Percentiles rank a stretch among this genome's conserved stretches.
These are phyloP conservation scores for Kluyveromyces siamensis DNA, from an alignment of 805 yeast genomes.

Conservation along the genomic window DNA sequence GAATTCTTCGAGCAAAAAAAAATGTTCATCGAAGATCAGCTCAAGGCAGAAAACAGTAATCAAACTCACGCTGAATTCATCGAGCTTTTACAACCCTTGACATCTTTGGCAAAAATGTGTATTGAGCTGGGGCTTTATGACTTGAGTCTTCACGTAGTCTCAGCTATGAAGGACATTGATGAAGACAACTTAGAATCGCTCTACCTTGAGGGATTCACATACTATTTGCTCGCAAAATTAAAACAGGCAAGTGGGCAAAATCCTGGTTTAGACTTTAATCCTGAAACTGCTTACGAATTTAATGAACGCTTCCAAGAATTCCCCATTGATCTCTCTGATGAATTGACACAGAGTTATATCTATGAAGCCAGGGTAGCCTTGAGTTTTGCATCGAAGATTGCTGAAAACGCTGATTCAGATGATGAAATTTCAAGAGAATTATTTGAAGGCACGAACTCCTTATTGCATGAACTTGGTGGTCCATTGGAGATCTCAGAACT, in stretches of 20 bases:
- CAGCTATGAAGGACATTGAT: conserved; percentile 63
- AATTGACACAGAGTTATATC: conserved; percentile 18
- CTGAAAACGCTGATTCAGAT: conserved; percentile 31
- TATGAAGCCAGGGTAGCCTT: conserved; percentile 32
- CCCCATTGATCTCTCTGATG: conserved; percentile 32
- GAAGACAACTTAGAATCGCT: conserved; percentile 76
- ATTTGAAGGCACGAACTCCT: conserved; percentile 38
- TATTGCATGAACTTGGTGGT: conserved; percentile 55
- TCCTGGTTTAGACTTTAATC: conserved; percentile 13
- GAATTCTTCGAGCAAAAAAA: conserved; percentile 49
- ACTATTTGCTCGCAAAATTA: conserved; percentile 40
- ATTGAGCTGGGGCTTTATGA: conserved; percentile 72
- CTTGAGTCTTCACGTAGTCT: conserved; percentile 53
- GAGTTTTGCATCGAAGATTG: conserved; percentile 34
- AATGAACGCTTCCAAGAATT: conserved; percentile 27
- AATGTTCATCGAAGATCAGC: conserved; percentile 35
- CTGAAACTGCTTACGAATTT: conserved; percentile 26
- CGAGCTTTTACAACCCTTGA: conserved; percentile 64
- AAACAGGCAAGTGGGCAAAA: conserved; percentile 17
- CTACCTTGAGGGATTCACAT: conserved; percentile 76
- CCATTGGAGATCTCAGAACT: conserved; percentile 32
- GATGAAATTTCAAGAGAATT: conserved; percentile 54
- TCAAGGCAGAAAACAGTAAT: conserved; percentile 25
- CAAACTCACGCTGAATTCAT: conserved; percentile 38
- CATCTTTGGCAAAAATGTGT: conserved; percentile 64